phyloP scores from a whole-genome alignment of 1,284 basidiomycete species.

The Pisolithus thermaeus region DNA sequence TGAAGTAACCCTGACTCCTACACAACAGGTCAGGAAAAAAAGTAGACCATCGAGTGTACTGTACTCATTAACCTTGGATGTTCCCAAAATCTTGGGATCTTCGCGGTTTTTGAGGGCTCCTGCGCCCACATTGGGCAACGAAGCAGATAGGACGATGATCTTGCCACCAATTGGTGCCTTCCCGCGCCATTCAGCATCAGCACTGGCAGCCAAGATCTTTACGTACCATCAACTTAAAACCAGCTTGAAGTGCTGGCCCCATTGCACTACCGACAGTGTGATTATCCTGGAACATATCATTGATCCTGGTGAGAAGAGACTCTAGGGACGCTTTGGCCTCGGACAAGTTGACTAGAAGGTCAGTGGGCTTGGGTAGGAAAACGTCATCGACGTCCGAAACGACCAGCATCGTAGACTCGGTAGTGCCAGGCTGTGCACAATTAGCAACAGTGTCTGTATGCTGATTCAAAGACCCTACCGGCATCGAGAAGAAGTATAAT shows the following conservation, averaged over 20 bases:
- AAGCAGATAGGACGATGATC: conserved; percentile 85
- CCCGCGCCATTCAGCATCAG: conserved; percentile 11
- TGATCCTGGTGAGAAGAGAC: conserved; percentile 74
- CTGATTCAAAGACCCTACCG: conserved; percentile 38
- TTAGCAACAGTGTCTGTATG: not conserved
- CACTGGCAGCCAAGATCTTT: not conserved
- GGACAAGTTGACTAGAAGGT: conserved; percentile 89
- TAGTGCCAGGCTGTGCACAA: conserved; percentile 57
- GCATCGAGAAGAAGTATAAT: conserved; percentile 95
- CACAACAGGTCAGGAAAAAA: not conserved
- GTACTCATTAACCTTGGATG: conserved; percentile 63
- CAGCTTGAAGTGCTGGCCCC: conserved; percentile 94
- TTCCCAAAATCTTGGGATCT: conserved; percentile 94
- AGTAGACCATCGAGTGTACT: not conserved
- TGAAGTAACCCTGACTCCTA: conserved; percentile 85
- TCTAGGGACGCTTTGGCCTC: conserved; percentile 85
- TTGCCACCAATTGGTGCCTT: conserved; percentile 91
- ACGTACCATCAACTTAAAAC: conserved; percentile 87
- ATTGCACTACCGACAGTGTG: conserved; percentile 89
- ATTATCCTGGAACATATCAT: conserved; percentile 97
- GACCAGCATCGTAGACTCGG: conserved; percentile 92
- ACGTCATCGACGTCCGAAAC: conserved; percentile 97
- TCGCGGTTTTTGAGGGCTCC: conserved; percentile 95
- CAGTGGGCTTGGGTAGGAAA: conserved; percentile 95
- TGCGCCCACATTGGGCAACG: conserved; percentile 83